Evolutionary conservation across 2,329 filamentous ascomycete genomes (phyloP).

Genomic region (Fusarium sp.): DNA sequence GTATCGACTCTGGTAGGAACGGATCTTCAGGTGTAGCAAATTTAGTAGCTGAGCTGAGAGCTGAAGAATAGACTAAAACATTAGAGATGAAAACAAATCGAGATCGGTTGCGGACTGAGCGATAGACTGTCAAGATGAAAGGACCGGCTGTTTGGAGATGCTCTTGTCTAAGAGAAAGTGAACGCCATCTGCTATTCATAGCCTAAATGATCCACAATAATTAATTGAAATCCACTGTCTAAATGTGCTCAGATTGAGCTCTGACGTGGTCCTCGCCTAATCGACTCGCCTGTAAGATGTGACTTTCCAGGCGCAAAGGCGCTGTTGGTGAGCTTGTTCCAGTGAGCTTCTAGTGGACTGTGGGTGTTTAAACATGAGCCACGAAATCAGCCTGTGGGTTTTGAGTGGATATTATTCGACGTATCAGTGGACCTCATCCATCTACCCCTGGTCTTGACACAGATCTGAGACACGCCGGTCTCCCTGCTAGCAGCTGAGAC

Average conservation of each 20-base stretch:
- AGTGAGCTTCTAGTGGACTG: conserved; percentile 21
- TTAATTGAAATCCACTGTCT: conserved; percentile 6
- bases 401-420: conserved; percentile 16
- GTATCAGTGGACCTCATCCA: conserved; percentile 10
- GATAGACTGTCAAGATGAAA: conserved; percentile 6
- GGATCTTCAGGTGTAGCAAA: conserved; percentile 2
- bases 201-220: conserved; percentile 20
- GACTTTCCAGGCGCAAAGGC: conserved; percentile 2
- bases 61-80: background rate
- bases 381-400: conserved; percentile 10
- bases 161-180: conserved; percentile 3
- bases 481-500: conserved; percentile 29
- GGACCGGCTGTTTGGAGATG: conserved; percentile 11
- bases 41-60: conserved; percentile 2
- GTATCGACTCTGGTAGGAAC: background rate
- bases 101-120: conserved; percentile 2
- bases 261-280: conserved; percentile 39
- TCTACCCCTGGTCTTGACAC: conserved; percentile 49
- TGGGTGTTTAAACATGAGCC: conserved; percentile 17
- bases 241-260: conserved; percentile 20
- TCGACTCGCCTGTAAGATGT: conserved; percentile 4
- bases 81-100: conserved; percentile 16
- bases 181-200: conserved; percentile 28
- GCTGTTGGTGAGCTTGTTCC: conserved; percentile 20
- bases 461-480: conserved; percentile 54